Base-by-base conservation (phyloP, 495 filamentous ascomycete genomes). In the Neurospora sp. region DNA sequence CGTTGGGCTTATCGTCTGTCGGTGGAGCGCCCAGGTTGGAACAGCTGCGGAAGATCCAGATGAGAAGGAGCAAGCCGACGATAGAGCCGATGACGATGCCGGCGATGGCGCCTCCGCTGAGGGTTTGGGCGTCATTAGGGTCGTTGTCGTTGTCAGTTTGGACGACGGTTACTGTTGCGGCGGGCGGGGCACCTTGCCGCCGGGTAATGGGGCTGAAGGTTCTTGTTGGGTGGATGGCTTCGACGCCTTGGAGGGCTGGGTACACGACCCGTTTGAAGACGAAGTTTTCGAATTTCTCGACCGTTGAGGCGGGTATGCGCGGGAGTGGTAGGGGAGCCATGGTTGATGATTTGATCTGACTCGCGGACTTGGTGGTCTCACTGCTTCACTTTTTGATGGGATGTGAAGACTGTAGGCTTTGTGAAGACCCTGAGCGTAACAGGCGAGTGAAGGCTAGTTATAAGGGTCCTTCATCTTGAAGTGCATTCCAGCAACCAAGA, bases 71-170 rank as follows among this genome's bases (percentile, higher is more conserved):
- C 1, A 89, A 81, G 8, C 88, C 88, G 69, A 79, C 86, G 70
- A 90, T 86, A 27, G 85, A 84, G 41, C 88, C 88, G 76, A 90
- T 84, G 70, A 90, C 88, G 73, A 89, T 89, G 48, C 88, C 88
- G 1, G 88, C 88, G 54, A 90, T 89, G 1, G 81, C 87, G 31
- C 88, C 88, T 20, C 87, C 83, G 23, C 81, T 81, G 18, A 90
- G 81, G 18, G 80, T 85, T n/a, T 78, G 44, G 5, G 79, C 71
- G 44, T 48, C 66, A 71, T 74, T 31, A 20, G 72, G 71, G 38
- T 54, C 40, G 72, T 72, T 54, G 72, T 12, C 20, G 44, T 14
- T 23, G 46, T 39, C 20, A 39, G 35, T 12, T 18, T 74, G 8
- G 72, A 77, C 39, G 39, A 75, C 70, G 20, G 72, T 77, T 4